These are phyloP conservation scores for Psidium guajava DNA, from an alignment of 345 rosid genomes.

Conservation along the genomic window DNA sequence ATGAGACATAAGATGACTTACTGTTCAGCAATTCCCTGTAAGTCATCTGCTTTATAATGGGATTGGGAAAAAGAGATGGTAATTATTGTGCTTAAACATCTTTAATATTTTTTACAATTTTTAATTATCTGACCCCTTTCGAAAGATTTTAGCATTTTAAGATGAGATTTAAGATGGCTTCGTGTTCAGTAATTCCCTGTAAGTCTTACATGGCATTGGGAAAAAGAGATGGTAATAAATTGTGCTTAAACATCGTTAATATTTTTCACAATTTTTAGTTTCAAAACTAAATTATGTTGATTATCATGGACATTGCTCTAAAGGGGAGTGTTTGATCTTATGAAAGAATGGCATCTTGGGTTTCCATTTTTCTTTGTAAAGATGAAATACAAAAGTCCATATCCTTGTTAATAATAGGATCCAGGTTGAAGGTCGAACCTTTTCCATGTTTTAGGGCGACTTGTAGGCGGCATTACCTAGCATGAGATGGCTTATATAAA, in stretches of 20 bases:
- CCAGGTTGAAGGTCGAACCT: neutral
- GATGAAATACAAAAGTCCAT: neutral
- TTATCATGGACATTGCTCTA: neutral
- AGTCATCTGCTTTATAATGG: neutral
- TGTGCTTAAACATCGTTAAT: neutral
- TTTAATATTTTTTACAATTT: neutral
- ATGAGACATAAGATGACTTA: neutral
- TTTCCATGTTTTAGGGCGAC: neutral
- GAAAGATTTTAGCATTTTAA: neutral
- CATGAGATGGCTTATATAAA: neutral
- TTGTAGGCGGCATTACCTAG: neutral
- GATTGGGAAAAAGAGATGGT: neutral
- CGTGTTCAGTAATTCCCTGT: neutral
- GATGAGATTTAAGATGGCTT: neutral
- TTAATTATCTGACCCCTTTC: neutral
- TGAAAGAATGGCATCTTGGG: neutral
- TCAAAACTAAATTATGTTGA: neutral
- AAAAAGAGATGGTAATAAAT: neutral
- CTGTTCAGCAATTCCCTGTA: neutral
- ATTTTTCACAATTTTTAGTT: neutral
- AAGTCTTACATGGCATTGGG: neutral
- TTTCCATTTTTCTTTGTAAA: no score
- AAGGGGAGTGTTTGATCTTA: neutral
- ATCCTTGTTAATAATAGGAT: neutral
- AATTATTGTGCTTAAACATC: neutral